Percentiles rank a stretch among this genome's conserved stretches.
Conservation (phyloP, 2,329 filamentous ascomycete species). For the Monilinia aucupariae region DNA sequence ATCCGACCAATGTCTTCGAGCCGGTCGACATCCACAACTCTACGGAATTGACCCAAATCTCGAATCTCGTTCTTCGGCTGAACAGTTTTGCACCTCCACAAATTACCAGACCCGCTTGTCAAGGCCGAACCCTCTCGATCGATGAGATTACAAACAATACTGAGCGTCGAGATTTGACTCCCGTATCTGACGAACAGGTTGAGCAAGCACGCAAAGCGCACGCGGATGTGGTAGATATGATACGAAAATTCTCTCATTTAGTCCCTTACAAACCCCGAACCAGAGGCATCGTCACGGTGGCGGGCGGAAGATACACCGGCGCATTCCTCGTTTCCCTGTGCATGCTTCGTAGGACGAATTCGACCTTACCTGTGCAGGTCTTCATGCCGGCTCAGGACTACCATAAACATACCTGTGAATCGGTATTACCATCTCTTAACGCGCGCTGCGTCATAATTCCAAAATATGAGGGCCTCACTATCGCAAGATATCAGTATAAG, state of each 20-base stretch:
- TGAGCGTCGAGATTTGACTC: constrained; percentile 10
- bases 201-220: not conserved
- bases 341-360: constrained; percentile 39
- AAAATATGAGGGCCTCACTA: constrained; percentile 36
- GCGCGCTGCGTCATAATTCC: constrained; percentile 40
- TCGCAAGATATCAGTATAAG: constrained; percentile 45
- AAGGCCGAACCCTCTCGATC: not conserved
- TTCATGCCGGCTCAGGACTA: constrained; percentile 38
- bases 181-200: constrained; percentile 7
- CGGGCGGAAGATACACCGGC: constrained; percentile 36
- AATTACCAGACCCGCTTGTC: not conserved
- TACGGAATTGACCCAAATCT: not conserved
- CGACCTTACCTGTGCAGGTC: constrained; percentile 39
- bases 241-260: not conserved
- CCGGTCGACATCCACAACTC: too few species aligned
- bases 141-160: constrained; percentile 4
- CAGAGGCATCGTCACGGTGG: constrained; percentile 41
- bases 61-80: not conserved
- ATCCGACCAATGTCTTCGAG: not conserved
- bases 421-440: constrained; percentile 37
- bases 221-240: not conserved
- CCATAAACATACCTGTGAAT: constrained; percentile 36
- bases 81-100: not conserved
- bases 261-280: constrained; percentile 4
- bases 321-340: constrained; percentile 38